Evolutionary conservation across 805 yeast species (phyloP).

Genomic region (Deakozyma indianensis): DNA sequence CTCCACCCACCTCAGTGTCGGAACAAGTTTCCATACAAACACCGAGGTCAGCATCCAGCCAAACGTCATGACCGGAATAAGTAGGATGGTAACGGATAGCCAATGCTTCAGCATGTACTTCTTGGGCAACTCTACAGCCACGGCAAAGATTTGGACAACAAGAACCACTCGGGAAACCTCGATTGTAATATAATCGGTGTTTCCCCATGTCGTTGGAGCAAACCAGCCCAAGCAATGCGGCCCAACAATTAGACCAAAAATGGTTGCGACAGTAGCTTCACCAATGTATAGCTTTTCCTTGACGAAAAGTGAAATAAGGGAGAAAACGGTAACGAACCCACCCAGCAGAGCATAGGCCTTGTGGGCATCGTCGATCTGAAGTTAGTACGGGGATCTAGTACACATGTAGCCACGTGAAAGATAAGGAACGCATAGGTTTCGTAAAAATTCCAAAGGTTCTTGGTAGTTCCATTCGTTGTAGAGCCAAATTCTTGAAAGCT

Average conservation of each 20-base stretch:
- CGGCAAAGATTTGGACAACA: slow-evolving; percentile 83
- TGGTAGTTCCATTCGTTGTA: no score
- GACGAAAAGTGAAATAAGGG: slow-evolving; percentile 64
- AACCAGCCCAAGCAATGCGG: slow-evolving; percentile 81
- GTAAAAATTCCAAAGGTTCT: no score
- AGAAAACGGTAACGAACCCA: slow-evolving; percentile 65
- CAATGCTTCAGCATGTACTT: slow-evolving; percentile 79
- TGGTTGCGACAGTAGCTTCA: slow-evolving; percentile 79
- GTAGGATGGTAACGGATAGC: slow-evolving; percentile 56
- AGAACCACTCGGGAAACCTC: slow-evolving; percentile 74
- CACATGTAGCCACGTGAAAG: not conserved
- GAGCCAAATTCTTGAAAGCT: not conserved
- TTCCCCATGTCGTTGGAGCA: slow-evolving; percentile 73
- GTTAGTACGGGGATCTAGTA: not conserved
- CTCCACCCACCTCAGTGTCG: slow-evolving; percentile 55
- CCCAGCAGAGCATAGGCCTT: slow-evolving; percentile 82
- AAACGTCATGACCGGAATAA: slow-evolving; percentile 76
- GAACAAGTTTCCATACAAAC: slow-evolving; percentile 66
- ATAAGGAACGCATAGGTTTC: not conserved
- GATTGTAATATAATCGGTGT: slow-evolving; percentile 64
- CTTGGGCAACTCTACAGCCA: slow-evolving; percentile 84
- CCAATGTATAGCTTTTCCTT: slow-evolving; percentile 79
- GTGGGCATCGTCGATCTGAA: slow-evolving; percentile 51
- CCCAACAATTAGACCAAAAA: slow-evolving; percentile 77
- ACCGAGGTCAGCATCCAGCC: slow-evolving; percentile 81